Percentiles rank a stretch among this genome's conserved stretches.
Conservation (phyloP, 208 protist species). For the Leptomonas seymouri region DNA sequence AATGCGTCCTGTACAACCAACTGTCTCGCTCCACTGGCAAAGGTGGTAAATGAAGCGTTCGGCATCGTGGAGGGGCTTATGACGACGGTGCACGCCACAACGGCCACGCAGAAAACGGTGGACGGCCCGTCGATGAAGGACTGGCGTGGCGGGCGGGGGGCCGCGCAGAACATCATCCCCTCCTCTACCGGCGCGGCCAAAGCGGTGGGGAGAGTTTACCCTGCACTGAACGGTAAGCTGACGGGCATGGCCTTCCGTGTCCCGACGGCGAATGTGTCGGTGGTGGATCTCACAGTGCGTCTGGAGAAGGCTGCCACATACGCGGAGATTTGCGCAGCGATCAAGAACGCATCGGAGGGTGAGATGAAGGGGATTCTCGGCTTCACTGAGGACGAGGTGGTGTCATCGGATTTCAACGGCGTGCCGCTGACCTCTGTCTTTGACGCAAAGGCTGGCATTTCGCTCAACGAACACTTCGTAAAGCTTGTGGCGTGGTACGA, state of each 20-base stretch:
- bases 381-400: constrained; percentile 99
- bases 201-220: constrained; percentile 97
- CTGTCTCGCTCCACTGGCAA: constrained; percentile 99
- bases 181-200: constrained; percentile 99
- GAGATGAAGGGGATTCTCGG: constrained; percentile 96
- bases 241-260: constrained; percentile 99
- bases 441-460: constrained; percentile 98
- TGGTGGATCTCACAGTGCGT: constrained; percentile 98
- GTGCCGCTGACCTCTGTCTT: constrained; percentile 97
- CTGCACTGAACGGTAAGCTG: constrained; percentile 88
- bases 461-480: constrained; percentile 96
- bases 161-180: constrained; percentile 99
- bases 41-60: constrained; percentile 97
- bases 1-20: constrained; percentile 99
- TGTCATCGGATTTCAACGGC: constrained; percentile 98
- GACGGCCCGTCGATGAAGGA: constrained; percentile 98
- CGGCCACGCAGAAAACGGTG: constrained; percentile 98
- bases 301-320: constrained; percentile 94
- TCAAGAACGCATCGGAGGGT: constrained; percentile 94
- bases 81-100: constrained; percentile 99
- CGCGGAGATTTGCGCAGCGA: constrained; percentile 95
- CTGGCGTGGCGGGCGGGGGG: constrained; percentile 97
- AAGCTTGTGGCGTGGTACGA: constrained; percentile 99
- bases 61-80: constrained; percentile 98
- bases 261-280: constrained; percentile 98